Conservation (phyloP, 1,139 yeast species). For the Eremothecium cymbalariae region DNA sequence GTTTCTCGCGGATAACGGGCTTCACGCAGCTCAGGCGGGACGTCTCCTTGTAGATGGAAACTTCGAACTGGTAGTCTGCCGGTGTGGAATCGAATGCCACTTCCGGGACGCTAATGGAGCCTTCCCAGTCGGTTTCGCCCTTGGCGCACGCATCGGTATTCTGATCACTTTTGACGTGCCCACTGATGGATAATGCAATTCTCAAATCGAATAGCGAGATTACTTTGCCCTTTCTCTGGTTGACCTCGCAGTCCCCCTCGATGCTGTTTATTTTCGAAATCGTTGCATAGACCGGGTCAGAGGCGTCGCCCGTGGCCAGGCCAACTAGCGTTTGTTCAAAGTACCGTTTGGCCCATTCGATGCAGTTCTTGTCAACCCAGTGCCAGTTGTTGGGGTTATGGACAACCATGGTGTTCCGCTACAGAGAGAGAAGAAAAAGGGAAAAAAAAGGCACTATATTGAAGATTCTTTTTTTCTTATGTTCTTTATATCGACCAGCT, state of each 20-base stretch:
- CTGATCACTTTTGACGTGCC: conserved; percentile 35
- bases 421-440: too few relatives aligned
- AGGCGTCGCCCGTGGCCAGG: conserved; percentile 35
- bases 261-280: conserved; percentile 56
- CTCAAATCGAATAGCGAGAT: conserved; percentile 82
- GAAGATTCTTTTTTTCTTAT: too few relatives aligned
- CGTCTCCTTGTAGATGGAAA: conserved; percentile 56
- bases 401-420: conserved; percentile 54
- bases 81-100: conserved; percentile 87
- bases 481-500: too few relatives aligned
- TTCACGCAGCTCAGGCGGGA: conserved; percentile 43
- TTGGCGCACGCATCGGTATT: too few relatives aligned
- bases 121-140: conserved; percentile 36
- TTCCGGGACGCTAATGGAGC: conserved; percentile 80
- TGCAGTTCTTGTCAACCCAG: conserved; percentile 98
- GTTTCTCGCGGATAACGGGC: conserved; percentile 47
- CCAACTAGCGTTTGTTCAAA: conserved; percentile 54
- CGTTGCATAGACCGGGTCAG: conserved; percentile 33
- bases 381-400: conserved; percentile 85
- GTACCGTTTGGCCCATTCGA: conserved; percentile 79
- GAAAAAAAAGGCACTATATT: too few relatives aligned
- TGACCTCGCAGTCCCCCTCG: conserved; percentile 94
- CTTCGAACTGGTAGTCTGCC: conserved; percentile 77
- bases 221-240: conserved; percentile 94
- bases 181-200: conserved; percentile 52